Percentiles rank a stretch among this genome's conserved stretches.
phyloP scores from a whole-genome alignment of 2,329 filamentous ascomycete genomes.

The Colletotrichum shisoi region DNA sequence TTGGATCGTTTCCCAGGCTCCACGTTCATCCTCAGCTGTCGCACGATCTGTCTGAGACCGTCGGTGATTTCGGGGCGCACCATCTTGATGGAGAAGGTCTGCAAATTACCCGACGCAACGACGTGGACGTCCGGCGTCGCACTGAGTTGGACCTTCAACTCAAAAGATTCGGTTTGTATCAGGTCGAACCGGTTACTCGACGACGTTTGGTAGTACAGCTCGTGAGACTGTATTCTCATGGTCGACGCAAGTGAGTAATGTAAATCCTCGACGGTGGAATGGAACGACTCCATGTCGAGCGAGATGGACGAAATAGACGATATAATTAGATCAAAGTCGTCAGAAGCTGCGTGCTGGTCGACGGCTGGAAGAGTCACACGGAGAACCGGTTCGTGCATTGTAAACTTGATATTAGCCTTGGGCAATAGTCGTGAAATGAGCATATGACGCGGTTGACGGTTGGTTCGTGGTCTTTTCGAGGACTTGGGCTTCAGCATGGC shows the following conservation, averaged over 20 bases:
- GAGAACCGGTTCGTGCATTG: conserved; percentile 93
- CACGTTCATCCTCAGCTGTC: conserved; percentile 77
- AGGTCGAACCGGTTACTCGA: conserved; percentile 84
- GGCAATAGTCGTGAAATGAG: conserved; percentile 90
- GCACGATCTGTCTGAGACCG: conserved; percentile 88
- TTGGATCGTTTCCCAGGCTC: conserved; percentile 66
- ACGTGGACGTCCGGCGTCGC: conserved; percentile 88
- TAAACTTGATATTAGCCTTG: conserved; percentile 93
- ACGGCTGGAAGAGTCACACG: conserved; percentile 87
- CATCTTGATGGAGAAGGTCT: conserved; percentile 89
- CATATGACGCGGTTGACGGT: conserved; percentile 59
- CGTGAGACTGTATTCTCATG: conserved; percentile 82
- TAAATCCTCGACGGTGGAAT: conserved; percentile 81
- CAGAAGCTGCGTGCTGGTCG: conserved; percentile 67
- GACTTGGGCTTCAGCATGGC: conserved; percentile 71
- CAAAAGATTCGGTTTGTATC: conserved; percentile 84
- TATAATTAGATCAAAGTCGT: conserved; percentile 94
- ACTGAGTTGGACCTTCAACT: conserved; percentile 83
- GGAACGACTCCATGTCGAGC: conserved; percentile 93
- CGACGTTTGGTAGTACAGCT: conserved; percentile 93
- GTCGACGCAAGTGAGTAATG: conserved; percentile 88
- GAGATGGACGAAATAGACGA: conserved; percentile 94
- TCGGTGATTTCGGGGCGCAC: conserved; percentile 91
- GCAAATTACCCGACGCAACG: conserved; percentile 77
- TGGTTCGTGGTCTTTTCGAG: conserved; percentile 44